These are phyloP conservation scores for Pythium coloratum DNA, from an alignment of 352 stramenopile species.

Conservation along the genomic window DNA sequence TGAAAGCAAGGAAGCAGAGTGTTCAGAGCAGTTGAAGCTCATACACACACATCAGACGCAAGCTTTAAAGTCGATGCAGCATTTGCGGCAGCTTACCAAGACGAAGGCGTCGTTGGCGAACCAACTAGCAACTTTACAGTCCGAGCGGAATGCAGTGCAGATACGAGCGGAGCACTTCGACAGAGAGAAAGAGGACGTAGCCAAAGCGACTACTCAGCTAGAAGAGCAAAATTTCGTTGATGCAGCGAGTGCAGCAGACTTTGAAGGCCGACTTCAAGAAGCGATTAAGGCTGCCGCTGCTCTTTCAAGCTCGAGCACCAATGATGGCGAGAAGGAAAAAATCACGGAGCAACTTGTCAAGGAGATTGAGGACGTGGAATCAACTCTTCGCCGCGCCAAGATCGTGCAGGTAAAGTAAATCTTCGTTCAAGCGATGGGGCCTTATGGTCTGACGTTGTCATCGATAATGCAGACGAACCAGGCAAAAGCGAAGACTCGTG, in stretches of 20 bases:
- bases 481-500: not conserved
- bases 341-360: not conserved
- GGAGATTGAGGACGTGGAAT: not conserved
- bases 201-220: not conserved
- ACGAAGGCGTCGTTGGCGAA: conserved; percentile 5
- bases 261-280: not conserved
- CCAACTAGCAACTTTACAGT: not conserved
- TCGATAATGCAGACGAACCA: not conserved
- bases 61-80: not conserved
- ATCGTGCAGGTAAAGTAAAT: not conserved
- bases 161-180: conserved; percentile 5
- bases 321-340: not conserved
- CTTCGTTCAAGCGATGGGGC: not conserved
- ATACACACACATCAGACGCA: not conserved
- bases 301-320: not conserved
- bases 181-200: conserved; percentile 2
- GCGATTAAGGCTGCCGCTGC: not conserved
- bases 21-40: not conserved
- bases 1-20: not conserved
- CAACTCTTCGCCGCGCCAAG: not conserved
- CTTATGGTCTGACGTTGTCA: not conserved
- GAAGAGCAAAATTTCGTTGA: not conserved
- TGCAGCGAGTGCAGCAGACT: not conserved
- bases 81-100: conserved; percentile 1
- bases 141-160: not conserved